These are phyloP conservation scores for Gardenia jasminoides DNA, from an alignment of 257 asterid species.

Conservation along the genomic window DNA sequence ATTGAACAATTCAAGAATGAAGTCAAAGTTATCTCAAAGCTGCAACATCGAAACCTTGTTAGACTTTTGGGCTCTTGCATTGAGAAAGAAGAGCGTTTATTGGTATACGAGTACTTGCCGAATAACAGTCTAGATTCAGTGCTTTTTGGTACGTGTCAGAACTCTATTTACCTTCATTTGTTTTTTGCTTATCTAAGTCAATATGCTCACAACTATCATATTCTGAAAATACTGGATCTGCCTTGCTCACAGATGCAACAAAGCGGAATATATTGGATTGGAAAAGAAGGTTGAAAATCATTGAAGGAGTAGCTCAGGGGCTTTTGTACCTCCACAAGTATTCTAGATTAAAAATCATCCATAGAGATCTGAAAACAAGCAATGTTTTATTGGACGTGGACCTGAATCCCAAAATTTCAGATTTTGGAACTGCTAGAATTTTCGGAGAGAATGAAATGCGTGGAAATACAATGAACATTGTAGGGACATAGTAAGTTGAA, in stretches of 20 bases:
- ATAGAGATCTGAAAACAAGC: background rate
- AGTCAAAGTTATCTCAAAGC: background rate
- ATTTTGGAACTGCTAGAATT: slow-evolving; percentile 1
- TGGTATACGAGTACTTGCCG: background rate
- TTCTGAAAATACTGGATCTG: too few species aligned
- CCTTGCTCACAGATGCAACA: too few species aligned
- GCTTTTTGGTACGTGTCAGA: too few species aligned
- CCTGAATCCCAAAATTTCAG: slow-evolving; percentile 3
- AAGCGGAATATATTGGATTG: background rate
- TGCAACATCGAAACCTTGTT: background rate
- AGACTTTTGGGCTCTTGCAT: background rate
- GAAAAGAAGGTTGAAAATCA: background rate
- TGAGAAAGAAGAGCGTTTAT: background rate
- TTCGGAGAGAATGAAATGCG: background rate
- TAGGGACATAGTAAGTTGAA: slow-evolving; percentile 1
- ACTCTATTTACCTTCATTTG: too few species aligned
- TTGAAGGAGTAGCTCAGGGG: background rate
- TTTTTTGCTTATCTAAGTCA: background rate
- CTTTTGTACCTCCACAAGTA: background rate
- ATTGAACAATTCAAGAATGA: background rate
- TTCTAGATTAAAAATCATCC: background rate
- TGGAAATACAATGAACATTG: background rate
- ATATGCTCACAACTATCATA: too few species aligned
- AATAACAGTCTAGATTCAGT: too few species aligned
- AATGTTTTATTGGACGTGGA: background rate